These are phyloP conservation scores for Colletotrichum sansevieriae DNA, from an alignment of 2,329 filamentous ascomycete species.

Conservation along the genomic window DNA sequence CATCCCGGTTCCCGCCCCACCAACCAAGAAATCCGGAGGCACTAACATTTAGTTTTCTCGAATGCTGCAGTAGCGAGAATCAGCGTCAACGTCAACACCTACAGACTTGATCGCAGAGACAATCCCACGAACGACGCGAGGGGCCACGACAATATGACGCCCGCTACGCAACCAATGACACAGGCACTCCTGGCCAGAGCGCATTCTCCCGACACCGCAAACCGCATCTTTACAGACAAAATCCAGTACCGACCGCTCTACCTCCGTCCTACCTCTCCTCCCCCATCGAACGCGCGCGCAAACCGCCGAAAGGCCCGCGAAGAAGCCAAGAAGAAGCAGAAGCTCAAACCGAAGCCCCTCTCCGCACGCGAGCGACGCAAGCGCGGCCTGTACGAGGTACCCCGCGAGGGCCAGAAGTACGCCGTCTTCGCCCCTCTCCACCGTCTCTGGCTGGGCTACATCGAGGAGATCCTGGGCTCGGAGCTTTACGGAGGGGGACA, in stretches of 20 bases:
- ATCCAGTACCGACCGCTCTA: constrained; percentile 85
- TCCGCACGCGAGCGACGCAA: constrained; percentile 83
- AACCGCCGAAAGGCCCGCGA: constrained; percentile 64
- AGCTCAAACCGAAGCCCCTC: constrained; percentile 73
- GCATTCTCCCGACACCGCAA: constrained; percentile 79
- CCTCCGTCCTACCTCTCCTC: constrained; percentile 81
- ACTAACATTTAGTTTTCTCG: constrained; percentile 43
- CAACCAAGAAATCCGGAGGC: constrained; percentile 31
- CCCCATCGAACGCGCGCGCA: constrained; percentile 70
- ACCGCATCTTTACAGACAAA: constrained; percentile 83
- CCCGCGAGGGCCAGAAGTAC: constrained; percentile 77
- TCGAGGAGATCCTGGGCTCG: constrained; percentile 81
- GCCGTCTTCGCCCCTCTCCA: constrained; percentile 83
- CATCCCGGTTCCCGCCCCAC: constrained; percentile 10
- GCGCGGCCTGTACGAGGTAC: constrained; percentile 81
- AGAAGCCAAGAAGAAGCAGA: constrained; percentile 60
- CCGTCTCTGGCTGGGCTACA: constrained; percentile 85
- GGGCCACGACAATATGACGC: constrained; percentile 49
- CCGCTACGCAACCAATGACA: constrained; percentile 58
- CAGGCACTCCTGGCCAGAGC: constrained; percentile 80
- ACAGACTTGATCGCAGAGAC: neutral
- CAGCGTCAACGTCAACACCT: neutral
- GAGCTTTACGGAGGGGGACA: constrained; percentile 69
- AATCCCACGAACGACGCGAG: neutral
- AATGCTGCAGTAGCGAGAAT: no score